phyloP scores from a whole-genome alignment of 352 stramenopile genomes.

The Phytophthora kernoviae region DNA sequence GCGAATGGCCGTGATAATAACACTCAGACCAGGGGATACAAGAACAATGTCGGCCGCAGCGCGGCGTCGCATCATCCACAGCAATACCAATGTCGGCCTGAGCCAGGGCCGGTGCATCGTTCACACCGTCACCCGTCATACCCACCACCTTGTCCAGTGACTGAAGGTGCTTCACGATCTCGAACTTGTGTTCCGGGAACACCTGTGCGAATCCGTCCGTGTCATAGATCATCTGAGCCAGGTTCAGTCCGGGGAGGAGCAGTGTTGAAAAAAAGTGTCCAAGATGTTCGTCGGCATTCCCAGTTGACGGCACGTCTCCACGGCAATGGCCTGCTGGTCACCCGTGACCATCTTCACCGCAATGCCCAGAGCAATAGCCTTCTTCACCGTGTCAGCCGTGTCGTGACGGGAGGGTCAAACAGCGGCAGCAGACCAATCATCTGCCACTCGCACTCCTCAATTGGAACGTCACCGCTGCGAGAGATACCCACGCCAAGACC shows the following conservation, averaged over 20 bases:
- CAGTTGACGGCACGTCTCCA: constrained; percentile 91
- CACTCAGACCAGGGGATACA: constrained; percentile 83
- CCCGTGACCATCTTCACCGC: constrained; percentile 97
- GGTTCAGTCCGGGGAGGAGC: constrained; percentile 60
- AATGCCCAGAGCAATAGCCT: constrained; percentile 90
- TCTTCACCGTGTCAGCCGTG: constrained; percentile 92
- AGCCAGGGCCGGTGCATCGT: constrained; percentile 90
- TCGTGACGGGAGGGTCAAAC: constrained; percentile 94
- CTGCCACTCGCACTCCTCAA: constrained; percentile 89
- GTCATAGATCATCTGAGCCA: constrained; percentile 89
- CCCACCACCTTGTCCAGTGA: constrained; percentile 80
- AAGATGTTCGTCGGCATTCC: constrained; percentile 90
- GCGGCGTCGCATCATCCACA: constrained; percentile 86
- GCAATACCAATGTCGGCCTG: constrained; percentile 93
- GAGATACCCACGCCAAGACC: constrained; percentile 67
- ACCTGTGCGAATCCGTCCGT: constrained; percentile 95
- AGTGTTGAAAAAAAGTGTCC: constrained; percentile 77
- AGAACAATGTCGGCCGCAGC: constrained; percentile 91
- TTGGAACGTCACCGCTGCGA: constrained; percentile 57
- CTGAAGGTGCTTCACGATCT: constrained; percentile 91
- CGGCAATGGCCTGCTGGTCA: constrained; percentile 93
- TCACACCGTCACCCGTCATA: constrained; percentile 92
- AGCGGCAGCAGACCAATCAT: constrained; percentile 93
- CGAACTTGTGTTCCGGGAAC: constrained; percentile 92
- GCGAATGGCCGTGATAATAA: constrained; percentile 91